These are phyloP conservation scores for Arthonia radiata DNA, from an alignment of 495 filamentous ascomycete species.

Conservation along the genomic window DNA sequence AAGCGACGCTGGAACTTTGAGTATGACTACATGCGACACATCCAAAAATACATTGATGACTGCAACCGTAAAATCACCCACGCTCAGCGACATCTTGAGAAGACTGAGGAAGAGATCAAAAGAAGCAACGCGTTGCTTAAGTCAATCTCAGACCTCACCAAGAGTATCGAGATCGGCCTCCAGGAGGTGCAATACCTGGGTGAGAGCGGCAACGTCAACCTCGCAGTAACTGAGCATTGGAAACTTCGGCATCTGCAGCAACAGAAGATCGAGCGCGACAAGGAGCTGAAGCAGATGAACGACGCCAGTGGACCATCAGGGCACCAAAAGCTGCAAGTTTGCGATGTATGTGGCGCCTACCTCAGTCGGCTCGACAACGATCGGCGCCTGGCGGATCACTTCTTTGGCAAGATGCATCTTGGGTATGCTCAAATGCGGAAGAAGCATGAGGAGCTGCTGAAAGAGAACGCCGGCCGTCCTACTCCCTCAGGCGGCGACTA, in stretches of 20 bases:
- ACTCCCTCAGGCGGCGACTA: conserved; percentile 31
- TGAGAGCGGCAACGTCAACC: conserved; percentile 52
- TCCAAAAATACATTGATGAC: conserved; percentile 86
- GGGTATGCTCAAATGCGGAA: conserved; percentile 96
- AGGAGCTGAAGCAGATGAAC: conserved; percentile 70
- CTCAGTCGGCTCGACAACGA: conserved; percentile 82
- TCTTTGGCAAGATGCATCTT: conserved; percentile 98
- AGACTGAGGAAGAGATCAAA: conserved; percentile 90
- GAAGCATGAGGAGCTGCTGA: conserved; percentile 60
- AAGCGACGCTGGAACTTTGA: conserved; percentile 72
- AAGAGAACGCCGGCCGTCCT: conserved; percentile 54
- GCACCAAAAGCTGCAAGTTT: conserved; percentile 95
- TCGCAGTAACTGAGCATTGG: conserved; percentile 67
- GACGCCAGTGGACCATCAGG: conserved; percentile 80
- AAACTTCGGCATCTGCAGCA: conserved; percentile 56
- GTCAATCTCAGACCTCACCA: conserved; percentile 56
- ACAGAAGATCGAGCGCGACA: conserved; percentile 62
- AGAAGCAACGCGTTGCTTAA: conserved; percentile 92
- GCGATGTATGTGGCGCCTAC: conserved; percentile 93
- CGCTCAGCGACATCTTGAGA: conserved; percentile 76
- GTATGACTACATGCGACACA: conserved; percentile 86
- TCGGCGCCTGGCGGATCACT: conserved; percentile 78
- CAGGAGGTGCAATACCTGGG: conserved; percentile 69
- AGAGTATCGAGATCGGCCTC: conserved; percentile 58
- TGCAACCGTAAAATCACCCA: conserved; percentile 85